Conservation (phyloP, 2,329 filamentous ascomycete genomes). For the Aspergillus pseudoglaucus region DNA sequence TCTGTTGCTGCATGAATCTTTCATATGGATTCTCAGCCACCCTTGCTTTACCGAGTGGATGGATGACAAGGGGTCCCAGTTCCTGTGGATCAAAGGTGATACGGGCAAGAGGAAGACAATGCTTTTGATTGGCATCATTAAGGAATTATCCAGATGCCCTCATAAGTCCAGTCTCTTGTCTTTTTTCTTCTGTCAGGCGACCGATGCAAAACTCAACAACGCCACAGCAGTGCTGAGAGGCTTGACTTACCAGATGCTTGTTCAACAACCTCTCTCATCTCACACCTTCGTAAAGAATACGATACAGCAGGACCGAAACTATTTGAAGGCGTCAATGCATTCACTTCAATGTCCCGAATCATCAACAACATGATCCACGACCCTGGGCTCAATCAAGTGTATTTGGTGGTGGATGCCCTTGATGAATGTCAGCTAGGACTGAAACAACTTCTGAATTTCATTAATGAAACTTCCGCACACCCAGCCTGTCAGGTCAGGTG, state of each 20-base stretch:
- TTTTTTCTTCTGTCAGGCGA: slow-evolving; percentile 33
- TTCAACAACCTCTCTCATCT: slow-evolving; percentile 4
- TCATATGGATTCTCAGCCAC: neutral
- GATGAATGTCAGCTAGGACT: slow-evolving; percentile 3
- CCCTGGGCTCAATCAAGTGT: neutral
- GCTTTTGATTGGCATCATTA: slow-evolving; percentile 10
- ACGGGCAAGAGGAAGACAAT: slow-evolving; percentile 15
- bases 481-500: slow-evolving; percentile 4
- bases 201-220: neutral
- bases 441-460: neutral
- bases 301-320: neutral
- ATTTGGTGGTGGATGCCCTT: slow-evolving; percentile 2
- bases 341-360: neutral
- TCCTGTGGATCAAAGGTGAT: slow-evolving; percentile 13
- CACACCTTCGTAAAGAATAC: slow-evolving; percentile 2
- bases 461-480: slow-evolving; percentile 2
- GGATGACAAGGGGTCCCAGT: neutral
- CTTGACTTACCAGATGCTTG: slow-evolving; percentile 2
- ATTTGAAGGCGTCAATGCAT: slow-evolving; percentile 5
- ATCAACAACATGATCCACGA: slow-evolving; percentile 1
- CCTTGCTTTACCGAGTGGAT: neutral
- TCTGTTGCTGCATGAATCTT: neutral
- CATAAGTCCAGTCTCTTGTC: neutral
- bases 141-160: slow-evolving; percentile 1
- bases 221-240: neutral